These are phyloP conservation scores for Leccinum ochraceum DNA, from an alignment of 768 basidiomycete species.

Conservation along the genomic window DNA sequence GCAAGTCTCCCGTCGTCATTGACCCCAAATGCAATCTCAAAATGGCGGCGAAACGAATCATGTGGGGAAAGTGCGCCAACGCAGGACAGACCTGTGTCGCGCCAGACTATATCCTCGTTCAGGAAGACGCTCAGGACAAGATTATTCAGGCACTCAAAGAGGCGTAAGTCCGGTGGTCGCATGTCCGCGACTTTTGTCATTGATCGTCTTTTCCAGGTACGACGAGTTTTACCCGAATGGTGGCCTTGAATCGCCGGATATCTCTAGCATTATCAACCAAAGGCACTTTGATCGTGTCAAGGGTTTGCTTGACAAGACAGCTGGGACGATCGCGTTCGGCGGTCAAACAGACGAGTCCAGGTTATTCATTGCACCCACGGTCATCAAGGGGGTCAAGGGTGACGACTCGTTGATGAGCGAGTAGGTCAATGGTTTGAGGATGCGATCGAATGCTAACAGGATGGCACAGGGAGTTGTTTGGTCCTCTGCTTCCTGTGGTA, in stretches of 20 bases:
- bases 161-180: constrained; percentile 33
- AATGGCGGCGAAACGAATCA: constrained; percentile 61
- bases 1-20: constrained; percentile 78
- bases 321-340: constrained; percentile 67
- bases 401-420: constrained; percentile 79
- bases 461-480: constrained; percentile 72
- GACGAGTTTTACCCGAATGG: constrained; percentile 44
- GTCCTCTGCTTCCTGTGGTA: constrained; percentile 76
- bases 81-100: constrained; percentile 77
- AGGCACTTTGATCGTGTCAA: constrained; percentile 60
- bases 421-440: constrained; percentile 40
- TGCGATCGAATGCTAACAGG: neutral
- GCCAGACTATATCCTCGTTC: constrained; percentile 53
- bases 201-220: constrained; percentile 16
- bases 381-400: constrained; percentile 60
- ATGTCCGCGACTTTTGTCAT: neutral
- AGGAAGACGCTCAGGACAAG: constrained; percentile 39
- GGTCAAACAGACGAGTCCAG: constrained; percentile 59
- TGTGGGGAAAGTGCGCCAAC: constrained; percentile 81
- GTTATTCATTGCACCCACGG: constrained; percentile 70
- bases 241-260: constrained; percentile 44
- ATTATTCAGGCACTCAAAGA: constrained; percentile 44
- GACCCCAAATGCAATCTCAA: constrained; percentile 69
- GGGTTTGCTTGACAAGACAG: constrained; percentile 58
- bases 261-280: constrained; percentile 51